A percentile compares a stretch with the other conserved stretches of the same genome.
These are phyloP conservation scores for Tuber borchii DNA, from an alignment of 495 filamentous ascomycete genomes.

Conservation along the genomic window DNA sequence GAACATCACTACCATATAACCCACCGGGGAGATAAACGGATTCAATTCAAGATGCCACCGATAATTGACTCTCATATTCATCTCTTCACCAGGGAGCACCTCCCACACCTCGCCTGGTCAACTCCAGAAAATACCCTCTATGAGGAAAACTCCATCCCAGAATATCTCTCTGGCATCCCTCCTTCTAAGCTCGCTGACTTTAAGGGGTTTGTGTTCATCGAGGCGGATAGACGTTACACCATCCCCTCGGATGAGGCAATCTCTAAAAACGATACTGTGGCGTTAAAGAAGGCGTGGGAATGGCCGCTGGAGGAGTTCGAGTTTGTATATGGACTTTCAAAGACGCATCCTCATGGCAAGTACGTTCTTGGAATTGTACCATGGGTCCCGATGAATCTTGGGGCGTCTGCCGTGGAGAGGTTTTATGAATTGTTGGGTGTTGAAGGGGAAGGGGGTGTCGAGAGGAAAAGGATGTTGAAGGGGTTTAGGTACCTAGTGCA, in stretches of 20 bases:
- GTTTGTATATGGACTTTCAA: slow-evolving; percentile 54
- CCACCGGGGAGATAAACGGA: not conserved
- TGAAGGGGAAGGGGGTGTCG: slow-evolving; percentile 1
- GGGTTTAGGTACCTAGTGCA: slow-evolving; percentile 64
- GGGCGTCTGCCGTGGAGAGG: slow-evolving; percentile 45
- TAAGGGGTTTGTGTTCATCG: slow-evolving; percentile 70
- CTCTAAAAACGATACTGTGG: slow-evolving; percentile 3
- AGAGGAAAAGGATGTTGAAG: slow-evolving; percentile 13
- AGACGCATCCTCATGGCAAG: not conserved
- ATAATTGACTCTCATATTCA: slow-evolving; percentile 85
- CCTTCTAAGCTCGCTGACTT: slow-evolving; percentile 17
- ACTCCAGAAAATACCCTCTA: slow-evolving; percentile 54
- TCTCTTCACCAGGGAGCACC: slow-evolving; percentile 63
- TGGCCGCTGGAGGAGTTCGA: slow-evolving; percentile 65
- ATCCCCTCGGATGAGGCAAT: slow-evolving; percentile 44
- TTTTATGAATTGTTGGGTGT: slow-evolving; percentile 11
- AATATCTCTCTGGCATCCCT: slow-evolving; percentile 47
- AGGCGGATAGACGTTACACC: slow-evolving; percentile 58
- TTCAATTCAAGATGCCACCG: not conserved
- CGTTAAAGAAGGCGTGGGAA: slow-evolving; percentile 10
- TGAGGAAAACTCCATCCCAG: slow-evolving; percentile 55
- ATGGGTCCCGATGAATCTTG: slow-evolving; percentile 70
- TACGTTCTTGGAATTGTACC: slow-evolving; percentile 57
- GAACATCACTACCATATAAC: not conserved
- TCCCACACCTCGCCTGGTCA: slow-evolving; percentile 58